Evolutionary conservation across 306 rosid genomes (phyloP).

Genomic region (Potentilla sterilis): DNA sequence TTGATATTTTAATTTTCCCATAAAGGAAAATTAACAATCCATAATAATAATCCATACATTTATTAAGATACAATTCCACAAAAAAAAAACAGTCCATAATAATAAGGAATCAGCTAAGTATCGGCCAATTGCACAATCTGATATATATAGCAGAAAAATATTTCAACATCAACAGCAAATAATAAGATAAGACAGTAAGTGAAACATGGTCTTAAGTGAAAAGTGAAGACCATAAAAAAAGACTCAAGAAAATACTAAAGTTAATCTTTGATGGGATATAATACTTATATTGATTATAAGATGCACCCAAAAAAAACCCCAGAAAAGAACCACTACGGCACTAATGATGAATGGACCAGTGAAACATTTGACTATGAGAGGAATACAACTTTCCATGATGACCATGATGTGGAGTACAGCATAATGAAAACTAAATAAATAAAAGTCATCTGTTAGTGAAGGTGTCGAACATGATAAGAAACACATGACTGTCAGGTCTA

Average conservation of each 20-base stretch:
- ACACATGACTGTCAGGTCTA: background rate
- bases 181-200: background rate
- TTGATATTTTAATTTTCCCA: constrained; percentile 3
- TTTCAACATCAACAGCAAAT: background rate
- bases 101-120: background rate
- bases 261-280: background rate
- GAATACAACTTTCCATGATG: background rate
- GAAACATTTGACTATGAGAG: background rate
- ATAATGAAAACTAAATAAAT: background rate
- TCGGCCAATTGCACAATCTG: background rate
- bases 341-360: background rate
- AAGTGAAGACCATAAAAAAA: background rate
- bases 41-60: no score
- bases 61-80: background rate
- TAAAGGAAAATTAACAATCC: no score
- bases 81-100: background rate
- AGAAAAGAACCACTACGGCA: background rate
- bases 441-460: background rate
- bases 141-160: background rate
- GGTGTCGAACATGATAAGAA: background rate
- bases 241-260: no score
- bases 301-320: no score
- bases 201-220: background rate
- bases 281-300: background rate
- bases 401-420: background rate